Evolutionary conservation across 805 yeast species (phyloP), one percentile per base, ranked within the genome.

Genomic region (Kurtzmaniella cleridarum): DNA sequence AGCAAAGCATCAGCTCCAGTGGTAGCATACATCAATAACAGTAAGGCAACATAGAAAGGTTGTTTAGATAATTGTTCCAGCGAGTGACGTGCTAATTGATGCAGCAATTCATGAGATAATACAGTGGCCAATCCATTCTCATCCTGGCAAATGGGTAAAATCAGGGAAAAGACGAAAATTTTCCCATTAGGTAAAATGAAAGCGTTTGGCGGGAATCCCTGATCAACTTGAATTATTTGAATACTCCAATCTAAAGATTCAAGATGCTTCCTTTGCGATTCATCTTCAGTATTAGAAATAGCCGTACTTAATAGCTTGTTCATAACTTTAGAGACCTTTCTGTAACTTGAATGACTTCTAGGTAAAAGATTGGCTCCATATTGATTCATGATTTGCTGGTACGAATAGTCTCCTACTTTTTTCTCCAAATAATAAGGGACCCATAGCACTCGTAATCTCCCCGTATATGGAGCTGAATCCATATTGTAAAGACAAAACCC

Each of bases 61-160:
- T 83, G 78, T 46, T 76, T 73, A 11, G 95, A 81, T 39, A 91
- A 54, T 49, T 82, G 81, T 54, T 93, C 99, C 35, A 84, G 80
- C 5, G 93, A 78, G 57, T 93, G 98, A 43, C 95, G 80, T 7
- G 96, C 96, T 47, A 93, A 68, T 58, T 89, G 95, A 64, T 93
- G 98, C 0, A 96, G 90, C 40, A 90, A 76, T 53, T 93, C 99
- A 57, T 93, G 99, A 0, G 95, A 70, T 34, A 93, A 65, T 2
- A 93, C 96, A 0, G 98, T 89, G n/a, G 98, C 98, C 33, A 93
- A 62, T 2, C 96, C 97, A 56, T 88, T 95, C 38, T 88, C 95
- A 53, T 85, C 80, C 18, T 66, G 64, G 57, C 95, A 82, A 24
- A 93, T 76, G 1, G 85, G 84, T 34, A 93, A 56, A 30, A 93